Base-by-base conservation (phyloP, 805 yeast species). In the Monosporozyma aerobia region DNA sequence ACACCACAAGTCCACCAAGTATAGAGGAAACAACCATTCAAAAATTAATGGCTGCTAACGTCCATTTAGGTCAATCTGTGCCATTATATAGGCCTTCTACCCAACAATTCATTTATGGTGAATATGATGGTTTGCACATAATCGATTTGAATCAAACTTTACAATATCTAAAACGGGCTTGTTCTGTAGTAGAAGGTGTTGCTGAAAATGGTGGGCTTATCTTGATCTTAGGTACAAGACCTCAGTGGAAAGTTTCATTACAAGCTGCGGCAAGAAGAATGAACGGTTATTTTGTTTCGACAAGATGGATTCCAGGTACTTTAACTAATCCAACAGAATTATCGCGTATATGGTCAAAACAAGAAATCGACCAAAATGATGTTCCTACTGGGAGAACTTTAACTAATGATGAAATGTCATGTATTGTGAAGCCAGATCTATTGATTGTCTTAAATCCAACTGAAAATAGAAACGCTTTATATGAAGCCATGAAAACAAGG, bases 221-320 rank as follows among this genome's bases (percentile, higher is more conserved):
- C 44, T 71, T 94, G 48, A 89, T 81, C 64, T 83, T 94, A 25
- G 98, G 98, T 27, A 85, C 96, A 9, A 76, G 85, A 52, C 80
- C 81, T 49, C 90, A 89, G 51, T 94, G 87, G 62, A 79, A 80
- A 56, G 76, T 85, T 52, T 77, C 89, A 0, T 80, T 94, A 48
- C 83, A 82, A 63, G 80, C 77, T 55, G 96, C 96, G 10, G 95
- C 98, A 1, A 72, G 74, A 47, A 78, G 95, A 59, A 74, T 83
- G 52, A 77, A 80, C 53, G 97, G 95, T 14, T 89, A 81, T 70
- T 90, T 85, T 64, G 90, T 94, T 22, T 76, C 85, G 23, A 77
- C 81, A 47, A 81, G 90, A 64, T 94, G 99, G 99, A 80, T 87
- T 54, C 97, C 97, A 2, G 99, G 99, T 58, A 86, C 95, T 25